Evolutionary conservation across 768 basidiomycete species (phyloP), one percentile per base, ranked within the genome.

Genomic region (Strobilomyces dryophilus): DNA sequence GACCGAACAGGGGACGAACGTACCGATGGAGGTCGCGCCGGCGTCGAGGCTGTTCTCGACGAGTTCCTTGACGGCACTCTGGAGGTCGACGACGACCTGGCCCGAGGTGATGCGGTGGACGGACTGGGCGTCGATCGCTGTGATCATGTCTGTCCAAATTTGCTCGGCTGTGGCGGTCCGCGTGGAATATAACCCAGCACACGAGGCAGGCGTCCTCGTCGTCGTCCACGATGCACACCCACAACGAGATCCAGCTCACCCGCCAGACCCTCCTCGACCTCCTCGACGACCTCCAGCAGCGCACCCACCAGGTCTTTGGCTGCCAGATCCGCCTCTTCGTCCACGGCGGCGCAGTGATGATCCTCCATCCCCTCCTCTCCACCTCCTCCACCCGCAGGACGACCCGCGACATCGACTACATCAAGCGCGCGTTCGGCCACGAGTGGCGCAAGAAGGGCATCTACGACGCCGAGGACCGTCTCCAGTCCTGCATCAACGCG

Each of bases 31-130:
- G 0, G 89, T 93, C 0, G 94, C 91, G 0, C 88, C 89, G 1
- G 97, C 94, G 67, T 99, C 97, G 27, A 98, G 73, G 53, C 92
- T 90, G 67, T 99, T 99, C 71, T 99, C 97, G 2, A 99, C 81
- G 9, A 98, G 82, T 68, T 99, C 97, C 67, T 98, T 99, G 53
- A 98, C 85, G 2, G 93, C 92, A 0, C 89, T 90, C 66, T 94
- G 92, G 1, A 98, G 80, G 66, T 97, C 93, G 26, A 95, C 78
- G 1, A 98, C 89, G 43, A 98, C 95, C 67, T 98, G 97, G 2
- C 95, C 95, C 2, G 92, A 92, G 0, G 94, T 90, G 49, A 99
- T 90, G 49, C 82, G 78, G 67, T 98, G 97, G 10, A 95, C 77
- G 4, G 94, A 90, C 5, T 77, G 70, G 3, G 73, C 71, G 62